Percentiles rank a stretch among this genome's conserved stretches.
These are phyloP conservation scores for Colletotrichum shisoi DNA, from an alignment of 2,329 filamentous ascomycete species.

Conservation along the genomic window DNA sequence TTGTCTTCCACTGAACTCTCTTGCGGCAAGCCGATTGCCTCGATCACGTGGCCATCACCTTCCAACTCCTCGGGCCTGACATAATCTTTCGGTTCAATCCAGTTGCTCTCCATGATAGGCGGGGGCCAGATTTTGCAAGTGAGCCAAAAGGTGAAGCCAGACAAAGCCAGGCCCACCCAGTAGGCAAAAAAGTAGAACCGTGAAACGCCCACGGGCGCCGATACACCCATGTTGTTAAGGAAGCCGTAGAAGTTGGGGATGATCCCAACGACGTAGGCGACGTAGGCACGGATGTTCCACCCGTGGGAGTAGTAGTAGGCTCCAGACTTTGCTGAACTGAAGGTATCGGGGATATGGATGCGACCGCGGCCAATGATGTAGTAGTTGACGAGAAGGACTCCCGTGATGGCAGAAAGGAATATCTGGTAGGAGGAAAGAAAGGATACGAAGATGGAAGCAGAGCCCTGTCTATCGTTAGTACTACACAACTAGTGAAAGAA, in stretches of 20 bases:
- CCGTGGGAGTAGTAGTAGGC: slow-evolving; percentile 34
- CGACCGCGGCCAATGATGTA: slow-evolving; percentile 48
- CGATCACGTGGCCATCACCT: slow-evolving; percentile 16
- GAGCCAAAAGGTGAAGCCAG: slow-evolving; percentile 43
- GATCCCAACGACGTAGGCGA: slow-evolving; percentile 47
- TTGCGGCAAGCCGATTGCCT: slow-evolving; percentile 13
- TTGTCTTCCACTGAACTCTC: neutral
- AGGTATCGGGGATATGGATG: slow-evolving; percentile 48
- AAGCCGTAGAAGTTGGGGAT: slow-evolving; percentile 54
- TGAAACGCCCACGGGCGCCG: slow-evolving; percentile 46
- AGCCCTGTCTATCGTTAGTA: slow-evolving; percentile 46
- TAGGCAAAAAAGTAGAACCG: slow-evolving; percentile 66
- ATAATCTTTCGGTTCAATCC: slow-evolving; percentile 40
- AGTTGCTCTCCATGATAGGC: slow-evolving; percentile 32
- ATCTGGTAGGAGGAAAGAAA: slow-evolving; percentile 51
- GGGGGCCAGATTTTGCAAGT: slow-evolving; percentile 40
- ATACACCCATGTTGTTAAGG: slow-evolving; percentile 52
- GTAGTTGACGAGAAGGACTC: slow-evolving; percentile 51
- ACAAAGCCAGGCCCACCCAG: slow-evolving; percentile 61
- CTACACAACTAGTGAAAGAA: slow-evolving; percentile 50
- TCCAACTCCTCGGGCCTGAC: slow-evolving; percentile 33
- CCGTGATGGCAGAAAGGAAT: slow-evolving; percentile 52
- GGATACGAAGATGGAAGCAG: slow-evolving; percentile 50
- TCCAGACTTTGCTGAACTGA: slow-evolving; percentile 27
- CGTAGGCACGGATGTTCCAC: slow-evolving; percentile 35